Conservation (phyloP, 345 rosid species). For the Cardamine chenopodiifolia region DNA sequence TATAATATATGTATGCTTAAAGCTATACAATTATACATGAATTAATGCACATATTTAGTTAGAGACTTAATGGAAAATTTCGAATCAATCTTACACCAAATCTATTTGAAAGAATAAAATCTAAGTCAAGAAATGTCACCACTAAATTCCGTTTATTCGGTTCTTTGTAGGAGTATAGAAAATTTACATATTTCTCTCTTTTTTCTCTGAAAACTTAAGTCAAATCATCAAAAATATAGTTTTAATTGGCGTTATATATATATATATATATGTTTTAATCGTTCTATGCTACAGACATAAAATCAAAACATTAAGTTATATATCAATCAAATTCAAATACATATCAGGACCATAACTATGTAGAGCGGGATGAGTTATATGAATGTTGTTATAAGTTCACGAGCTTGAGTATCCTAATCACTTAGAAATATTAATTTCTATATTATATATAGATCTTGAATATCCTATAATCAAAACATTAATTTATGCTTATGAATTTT, state of each 20-base stretch:
- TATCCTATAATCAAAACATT: too few relatives aligned
- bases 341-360: neutral
- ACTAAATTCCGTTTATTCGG: conserved; percentile 23
- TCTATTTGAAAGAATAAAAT: conserved; percentile 38
- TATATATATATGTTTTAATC: neutral
- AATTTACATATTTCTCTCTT: neutral
- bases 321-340: neutral
- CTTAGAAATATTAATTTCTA: too few relatives aligned
- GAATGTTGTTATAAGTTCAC: too few relatives aligned
- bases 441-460: too few relatives aligned
- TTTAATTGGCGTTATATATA: neutral
- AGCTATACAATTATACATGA: conserved; percentile 5
- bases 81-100: conserved; percentile 37
- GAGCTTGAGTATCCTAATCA: too few relatives aligned
- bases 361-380: too few relatives aligned
- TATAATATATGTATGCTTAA: neutral
- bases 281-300: neutral
- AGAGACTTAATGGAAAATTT: conserved; percentile 17
- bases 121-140: conserved; percentile 28
- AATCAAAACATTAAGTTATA: neutral
- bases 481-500: neutral
- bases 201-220: neutral
- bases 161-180: conserved; percentile 7
- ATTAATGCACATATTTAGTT: neutral
- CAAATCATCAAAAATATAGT: neutral